Conservation (phyloP, 306 rosid species). For the Trichosanthes truncata region DNA sequence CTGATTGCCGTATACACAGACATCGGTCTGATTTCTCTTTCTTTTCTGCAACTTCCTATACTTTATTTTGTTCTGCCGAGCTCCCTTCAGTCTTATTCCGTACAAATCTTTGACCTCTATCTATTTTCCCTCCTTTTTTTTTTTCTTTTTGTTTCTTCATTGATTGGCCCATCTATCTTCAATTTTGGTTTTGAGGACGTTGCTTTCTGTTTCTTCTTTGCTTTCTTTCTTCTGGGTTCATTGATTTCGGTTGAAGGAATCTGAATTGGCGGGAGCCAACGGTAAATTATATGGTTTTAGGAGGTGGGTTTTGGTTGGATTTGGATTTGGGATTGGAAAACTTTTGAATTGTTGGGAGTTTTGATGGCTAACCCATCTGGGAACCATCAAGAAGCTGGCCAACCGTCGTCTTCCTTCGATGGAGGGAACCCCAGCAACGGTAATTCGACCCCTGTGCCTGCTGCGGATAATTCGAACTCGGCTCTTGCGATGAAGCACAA, state of each 20-base stretch:
- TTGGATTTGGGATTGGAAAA: constrained; percentile 11
- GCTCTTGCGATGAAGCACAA: constrained; percentile 71
- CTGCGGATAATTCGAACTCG: constrained; percentile 49
- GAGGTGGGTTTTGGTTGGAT: constrained; percentile 18
- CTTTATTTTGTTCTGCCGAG: constrained; percentile 3
- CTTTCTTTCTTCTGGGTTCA: background rate
- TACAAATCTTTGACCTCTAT: constrained; percentile 1
- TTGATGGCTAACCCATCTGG: constrained; percentile 72
- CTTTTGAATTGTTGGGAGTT: background rate
- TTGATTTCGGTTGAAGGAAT: constrained; percentile 10
- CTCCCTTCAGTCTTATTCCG: constrained; percentile 39
- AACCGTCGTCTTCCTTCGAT: constrained; percentile 59
- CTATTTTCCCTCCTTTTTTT: background rate
- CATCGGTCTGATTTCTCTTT: background rate
- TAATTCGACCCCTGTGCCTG: constrained; percentile 33
- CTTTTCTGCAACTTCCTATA: background rate
- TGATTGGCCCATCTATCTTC: constrained; percentile 2
- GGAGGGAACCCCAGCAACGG: constrained; percentile 49
- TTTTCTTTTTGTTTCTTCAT: background rate
- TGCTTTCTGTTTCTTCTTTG: background rate
- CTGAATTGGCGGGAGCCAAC: constrained; percentile 69
- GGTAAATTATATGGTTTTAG: constrained; percentile 24
- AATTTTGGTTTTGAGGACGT: background rate
- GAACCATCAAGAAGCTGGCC: constrained; percentile 65
- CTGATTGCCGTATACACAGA: constrained; percentile 12